Base-by-base conservation (phyloP, 2,329 filamentous ascomycete species). In the Neonectria ditissima region DNA sequence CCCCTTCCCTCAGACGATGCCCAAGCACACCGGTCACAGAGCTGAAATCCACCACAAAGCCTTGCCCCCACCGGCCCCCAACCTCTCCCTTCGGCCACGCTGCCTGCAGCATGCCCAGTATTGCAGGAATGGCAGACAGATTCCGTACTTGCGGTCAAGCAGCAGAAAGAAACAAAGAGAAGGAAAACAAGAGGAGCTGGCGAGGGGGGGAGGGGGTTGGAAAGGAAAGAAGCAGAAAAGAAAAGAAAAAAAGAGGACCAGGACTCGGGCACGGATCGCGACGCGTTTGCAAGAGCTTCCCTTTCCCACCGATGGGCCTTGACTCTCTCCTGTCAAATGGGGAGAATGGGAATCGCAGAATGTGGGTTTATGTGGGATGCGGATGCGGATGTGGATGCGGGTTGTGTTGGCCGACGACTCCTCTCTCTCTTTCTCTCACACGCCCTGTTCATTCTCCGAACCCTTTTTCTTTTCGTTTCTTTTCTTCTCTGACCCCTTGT, bases 331-430 rank as follows among this genome's bases (percentile, higher is more conserved):
- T 16, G 14, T 55, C 52, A 44, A 55, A 18, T 10, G 50, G 24
- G 52, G 37, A 39, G 39, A 24, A 30, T 22, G 26, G 32, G 28
- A 54, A 55, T 18, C n/a, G n/a, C n/a, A 41, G n/a, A 41, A 20
- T 41, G 37, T 41, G 37, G 8, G 9, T 41, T 41, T 37, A 6
- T 16, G 34, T 37, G 14, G 34, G 34, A 18, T 26, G 20, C 51
- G 14, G 41, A 45, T 52, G 55, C 53, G 57, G 50, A 45, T 52
- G 55, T 45, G 57, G 50, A 43, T 60, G 51, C 30, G 34, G 44
- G 32, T 34, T 61, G 58, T 47, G 52, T 48, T 61, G 52, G 58
- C 58, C 52, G 32, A 44, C 28, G 34, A 55, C 47, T n/a, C 52
- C 39, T 37, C 37, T 34, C 30, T 24, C 37, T 34, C 20, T 34